Conservation (phyloP, 345 rosid genomes). For the Anacardium occidentale region DNA sequence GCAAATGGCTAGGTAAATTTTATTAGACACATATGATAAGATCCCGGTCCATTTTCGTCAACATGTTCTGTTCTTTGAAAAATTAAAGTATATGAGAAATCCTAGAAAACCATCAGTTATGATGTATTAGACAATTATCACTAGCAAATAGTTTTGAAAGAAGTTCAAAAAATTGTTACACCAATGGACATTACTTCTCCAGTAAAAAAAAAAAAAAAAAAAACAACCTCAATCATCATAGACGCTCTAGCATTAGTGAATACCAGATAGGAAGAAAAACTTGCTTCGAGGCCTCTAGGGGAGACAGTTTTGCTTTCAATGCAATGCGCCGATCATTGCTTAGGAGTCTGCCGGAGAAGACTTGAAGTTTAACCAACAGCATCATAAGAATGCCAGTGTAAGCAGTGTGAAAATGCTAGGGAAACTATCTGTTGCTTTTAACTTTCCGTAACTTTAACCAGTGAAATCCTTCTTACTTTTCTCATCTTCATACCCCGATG, state of each 20-base stretch:
- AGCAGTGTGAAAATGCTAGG: not conserved
- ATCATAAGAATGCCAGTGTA: not conserved
- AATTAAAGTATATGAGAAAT: no score
- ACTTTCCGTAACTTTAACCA: not conserved
- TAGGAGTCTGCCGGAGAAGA: not conserved
- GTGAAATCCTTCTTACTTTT: constrained; percentile 22
- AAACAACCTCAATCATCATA: not conserved
- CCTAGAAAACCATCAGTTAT: no score
- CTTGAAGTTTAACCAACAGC: not conserved
- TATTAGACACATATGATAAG: no score
- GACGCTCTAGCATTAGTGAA: not conserved
- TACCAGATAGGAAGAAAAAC: not conserved
- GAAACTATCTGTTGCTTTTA: not conserved
- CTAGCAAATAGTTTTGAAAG: no score
- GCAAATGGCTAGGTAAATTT: no score
- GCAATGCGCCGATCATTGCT: not conserved
- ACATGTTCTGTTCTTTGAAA: no score
- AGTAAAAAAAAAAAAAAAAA: not conserved
- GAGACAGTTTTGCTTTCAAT: not conserved
- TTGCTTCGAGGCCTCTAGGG: not conserved
- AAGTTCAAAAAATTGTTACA: no score
- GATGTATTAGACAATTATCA: no score
- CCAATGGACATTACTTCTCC: not conserved
- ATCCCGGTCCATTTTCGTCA: no score
- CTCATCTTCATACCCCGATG: constrained; percentile 58